Evolutionary conservation across 352 stramenopile species (phyloP), one percentile per base, ranked within the genome.

Genomic region (Thalassiosira hispida): DNA sequence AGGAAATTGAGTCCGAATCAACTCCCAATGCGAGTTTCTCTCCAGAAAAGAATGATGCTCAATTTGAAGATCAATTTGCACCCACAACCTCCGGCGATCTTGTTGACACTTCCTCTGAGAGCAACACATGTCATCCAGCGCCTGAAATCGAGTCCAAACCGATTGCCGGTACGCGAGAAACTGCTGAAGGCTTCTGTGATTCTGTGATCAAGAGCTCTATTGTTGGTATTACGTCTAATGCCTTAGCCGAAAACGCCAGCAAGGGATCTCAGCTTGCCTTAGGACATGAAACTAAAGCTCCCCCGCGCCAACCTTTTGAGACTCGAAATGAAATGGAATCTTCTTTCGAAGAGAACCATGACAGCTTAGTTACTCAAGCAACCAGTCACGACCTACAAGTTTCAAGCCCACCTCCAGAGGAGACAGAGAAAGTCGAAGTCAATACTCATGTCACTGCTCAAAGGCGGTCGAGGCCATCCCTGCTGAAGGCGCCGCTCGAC

Each of bases 151-250:
- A 56, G 47, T 27, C 22, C 25, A 18, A 56, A 2, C n/a, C 20
- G 12, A 38, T 60, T 35, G 25, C 23, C 5, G 20, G 38, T 20
- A 25, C 2, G 4, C 25, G 14, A 8, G 51, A 60, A 18, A n/a
- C 11, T 38, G 53, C 53, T 22, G 29, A 63, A 63, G 29, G 1
- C 18, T 63, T 63, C 53, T 63, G 53, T 63, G 53, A 44, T 44
- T 44, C 18, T 44, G 5, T 27, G 11, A 63, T 27, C 22, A 46
- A 63, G 23, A 44, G 9, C 53, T 63, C 53, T 44, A 12, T 44
- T 46, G 53, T 46, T 33, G 7, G 44, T 2, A 55, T 67, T 23
- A 25, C 38, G 14, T 53, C 38, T 11, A 29, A 69, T 66, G 38
- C 5, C 40, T 18, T 29, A 64, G 38, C 31, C 46, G 38, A 46